Evolutionary conservation across 1,284 basidiomycete genomes (phyloP).

Genomic region (Puccinia brachypodii): DNA sequence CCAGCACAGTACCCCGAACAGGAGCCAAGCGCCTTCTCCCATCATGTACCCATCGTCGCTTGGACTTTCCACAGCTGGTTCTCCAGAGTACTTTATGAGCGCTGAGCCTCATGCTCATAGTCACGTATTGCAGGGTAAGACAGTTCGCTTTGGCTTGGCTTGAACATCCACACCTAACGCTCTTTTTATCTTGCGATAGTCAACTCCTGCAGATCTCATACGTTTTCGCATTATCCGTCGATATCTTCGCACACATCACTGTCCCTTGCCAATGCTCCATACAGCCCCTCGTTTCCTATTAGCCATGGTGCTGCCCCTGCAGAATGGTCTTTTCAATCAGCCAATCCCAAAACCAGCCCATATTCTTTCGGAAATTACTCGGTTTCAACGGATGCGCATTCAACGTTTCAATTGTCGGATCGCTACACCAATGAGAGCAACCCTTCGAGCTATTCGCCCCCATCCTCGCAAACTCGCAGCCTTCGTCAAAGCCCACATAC

Average conservation of each 20-base stretch:
- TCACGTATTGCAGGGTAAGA: constrained; percentile 31
- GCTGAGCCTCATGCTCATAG: background rate
- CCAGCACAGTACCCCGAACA: background rate
- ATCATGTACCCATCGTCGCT: background rate
- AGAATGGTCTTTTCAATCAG: constrained; percentile 4
- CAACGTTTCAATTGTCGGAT: background rate
- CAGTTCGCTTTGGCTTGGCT: background rate
- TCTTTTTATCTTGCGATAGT: background rate
- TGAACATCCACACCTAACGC: background rate
- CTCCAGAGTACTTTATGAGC: background rate
- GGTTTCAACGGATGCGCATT: background rate
- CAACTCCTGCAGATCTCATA: background rate
- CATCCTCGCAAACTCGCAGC: background rate
- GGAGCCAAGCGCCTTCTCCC: constrained; percentile 25
- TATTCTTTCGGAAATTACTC: constrained; percentile 19
- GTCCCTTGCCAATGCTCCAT: background rate
- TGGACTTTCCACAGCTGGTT: background rate
- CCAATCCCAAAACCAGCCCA: background rate
- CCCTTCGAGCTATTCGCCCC: background rate
- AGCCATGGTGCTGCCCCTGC: background rate
- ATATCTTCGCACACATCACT: background rate
- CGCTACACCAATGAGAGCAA: background rate
- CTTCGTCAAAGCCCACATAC: background rate
- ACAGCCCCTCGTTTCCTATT: constrained; percentile 1
- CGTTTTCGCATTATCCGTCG: background rate